Base-by-base conservation (phyloP, 2,329 filamentous ascomycete genomes). In the Fusarium sp. region DNA sequence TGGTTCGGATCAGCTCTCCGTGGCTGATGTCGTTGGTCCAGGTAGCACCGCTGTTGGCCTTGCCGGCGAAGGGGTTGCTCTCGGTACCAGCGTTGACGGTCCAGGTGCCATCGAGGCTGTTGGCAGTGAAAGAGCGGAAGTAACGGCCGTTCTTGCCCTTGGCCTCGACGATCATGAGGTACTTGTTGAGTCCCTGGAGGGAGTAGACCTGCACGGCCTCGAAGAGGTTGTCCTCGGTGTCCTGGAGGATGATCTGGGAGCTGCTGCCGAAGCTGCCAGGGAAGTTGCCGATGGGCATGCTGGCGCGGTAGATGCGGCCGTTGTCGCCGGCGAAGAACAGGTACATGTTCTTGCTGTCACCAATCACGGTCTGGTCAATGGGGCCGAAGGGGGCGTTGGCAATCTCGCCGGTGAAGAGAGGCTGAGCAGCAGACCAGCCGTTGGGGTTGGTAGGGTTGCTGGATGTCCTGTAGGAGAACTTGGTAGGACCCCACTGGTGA, bases 1-100 rank as follows among this genome's bases (percentile, higher is more conserved):
- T 86, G 63, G 70, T 83, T 65, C 90, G 85, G 63, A 91, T 76
- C 44, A 92, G 78, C 69, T 92, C 90, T 39, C 90, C 90, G 75
- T 91, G 89, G 76, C 87, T 90, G 77, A 92, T 91, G 66, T 91
- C 89, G 78, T 91, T 88, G 51, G 89, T 91, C 90, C 90, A 92
- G 16, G 60, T 61, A 3, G 88, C 88, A 41, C 88, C 90, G 55
- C 86, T 90, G 81, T 92, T 92, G 33, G 85, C 87, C 82, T 90
- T 90, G 74, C 90, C 88, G n/a, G 90, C 90, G 66, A 92, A 92
- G 0, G 90, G 89, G n/a, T 79, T 81, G 73, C 76, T 79, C 82
- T 92, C 90, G 19, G 76, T 84, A 2, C 82, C 82, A 4, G 89
- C 88, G 74, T 91, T 86, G 15, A 85, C 72, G 0, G 88, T 90